Base-by-base conservation (phyloP, 148 eudicot species). In the Arbutus unedo region DNA sequence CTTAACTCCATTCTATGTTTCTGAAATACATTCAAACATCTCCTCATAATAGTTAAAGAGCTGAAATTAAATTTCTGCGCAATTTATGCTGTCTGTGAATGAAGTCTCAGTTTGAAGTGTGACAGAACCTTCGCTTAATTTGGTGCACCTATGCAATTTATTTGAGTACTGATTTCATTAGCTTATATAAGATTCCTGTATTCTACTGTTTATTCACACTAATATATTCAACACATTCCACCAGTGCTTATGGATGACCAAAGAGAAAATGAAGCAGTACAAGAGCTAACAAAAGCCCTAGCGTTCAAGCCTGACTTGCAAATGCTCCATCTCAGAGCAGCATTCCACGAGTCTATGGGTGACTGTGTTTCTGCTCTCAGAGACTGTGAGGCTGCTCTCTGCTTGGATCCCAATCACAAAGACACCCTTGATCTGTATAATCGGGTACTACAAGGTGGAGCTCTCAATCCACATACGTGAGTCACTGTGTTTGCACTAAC, bases 231-330 rank as follows among this genome's bases (percentile, higher is more conserved):
- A 56, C 25, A 11, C 43, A 49, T 77, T 41, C 25, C 16, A 82
- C 18, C 85, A 89, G 91, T 89, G 74, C 82, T 90, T 51, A 90
- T 90, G 91, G 91, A 90, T 82, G 91, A 88, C 83, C 90, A 88
- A 57, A 88, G 80, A 54, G 91, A 90, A 84, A 78, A 56, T 56
- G 89, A 90, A 85, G 91, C 91, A 16, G 87, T 88, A 15, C 85
- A 84, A 81, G 91, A 84, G 83, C 91, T 90, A n/a, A 84, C 88
- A 6, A 90, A 82, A 74, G 91, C 89, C 80, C 82, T 90, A 50
- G 77, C 87, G 57, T 90, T 90, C 83, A 88, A 85, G 78, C 90
- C 87, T 14, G 91, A 90, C 60, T 55, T 88, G 54, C 91, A 86
- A 79, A 80, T 90, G 83, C 90, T 90, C 43, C 90, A 90, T 83